phyloP scores from a whole-genome alignment of 1,139 yeast species.

The Diutina rugosa region DNA sequence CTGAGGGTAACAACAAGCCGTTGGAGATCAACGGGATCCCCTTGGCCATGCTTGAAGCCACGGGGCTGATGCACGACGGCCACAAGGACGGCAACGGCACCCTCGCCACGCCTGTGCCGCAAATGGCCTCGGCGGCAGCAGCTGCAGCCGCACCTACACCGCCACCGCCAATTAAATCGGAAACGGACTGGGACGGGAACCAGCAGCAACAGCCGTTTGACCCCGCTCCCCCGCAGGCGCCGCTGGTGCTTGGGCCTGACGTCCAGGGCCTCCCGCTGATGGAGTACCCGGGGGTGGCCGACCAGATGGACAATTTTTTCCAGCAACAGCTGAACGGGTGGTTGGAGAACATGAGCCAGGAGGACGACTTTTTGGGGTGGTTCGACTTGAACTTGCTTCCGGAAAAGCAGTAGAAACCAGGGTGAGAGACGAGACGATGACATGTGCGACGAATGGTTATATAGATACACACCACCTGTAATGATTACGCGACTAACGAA shows the following conservation, averaged over 20 bases:
- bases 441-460: too few species aligned
- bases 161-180: not conserved
- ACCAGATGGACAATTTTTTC: slow-evolving; percentile 44
- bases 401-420: not conserved
- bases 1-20: slow-evolving; percentile 36
- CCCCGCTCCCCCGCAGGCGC: not conserved
- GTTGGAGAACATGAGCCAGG: slow-evolving; percentile 53
- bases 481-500: not conserved
- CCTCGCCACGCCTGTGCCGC: not conserved
- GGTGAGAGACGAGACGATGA: too few species aligned
- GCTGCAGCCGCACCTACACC: not conserved
- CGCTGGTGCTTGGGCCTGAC: not conserved
- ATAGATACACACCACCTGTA: too few species aligned
- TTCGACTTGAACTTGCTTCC: slow-evolving; percentile 32
- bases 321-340: slow-evolving; percentile 79
- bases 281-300: slow-evolving; percentile 12
- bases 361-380: slow-evolving; percentile 85
- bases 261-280: not conserved
- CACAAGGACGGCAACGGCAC: not conserved
- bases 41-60: slow-evolving; percentile 64
- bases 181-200: not conserved
- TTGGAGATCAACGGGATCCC: slow-evolving; percentile 74
- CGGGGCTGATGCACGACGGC: slow-evolving; percentile 45
- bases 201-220: not conserved
- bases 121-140: not conserved